These are phyloP conservation scores for Aegilops bicornis DNA, from an alignment of 176 grass and related monocot genomes.

Conservation along the genomic window DNA sequence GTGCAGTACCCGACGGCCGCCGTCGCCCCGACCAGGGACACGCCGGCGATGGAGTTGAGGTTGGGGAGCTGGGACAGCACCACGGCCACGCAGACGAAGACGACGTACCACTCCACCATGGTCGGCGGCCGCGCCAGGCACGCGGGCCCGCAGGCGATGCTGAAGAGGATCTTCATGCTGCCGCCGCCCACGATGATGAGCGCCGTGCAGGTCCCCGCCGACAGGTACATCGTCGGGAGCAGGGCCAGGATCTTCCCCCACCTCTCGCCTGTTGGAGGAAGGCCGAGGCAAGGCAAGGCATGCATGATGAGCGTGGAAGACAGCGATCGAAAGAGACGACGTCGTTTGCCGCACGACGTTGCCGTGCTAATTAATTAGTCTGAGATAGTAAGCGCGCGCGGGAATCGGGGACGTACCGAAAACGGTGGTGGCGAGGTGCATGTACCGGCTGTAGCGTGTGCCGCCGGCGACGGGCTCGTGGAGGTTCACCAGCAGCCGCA, in stretches of 20 bases:
- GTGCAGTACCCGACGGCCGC: slow-evolving; percentile 86
- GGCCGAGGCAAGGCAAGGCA: background rate
- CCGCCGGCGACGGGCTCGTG: slow-evolving; percentile 81
- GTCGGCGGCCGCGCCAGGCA: slow-evolving; percentile 60
- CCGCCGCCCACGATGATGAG: slow-evolving; percentile 81
- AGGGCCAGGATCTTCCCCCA: slow-evolving; percentile 63
- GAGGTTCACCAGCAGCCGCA: slow-evolving; percentile 78
- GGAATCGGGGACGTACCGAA: slow-evolving; percentile 52
- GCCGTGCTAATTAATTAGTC: background rate
- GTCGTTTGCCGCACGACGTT: background rate
- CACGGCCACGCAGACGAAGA: slow-evolving; percentile 73
- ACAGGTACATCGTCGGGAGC: slow-evolving; percentile 81
- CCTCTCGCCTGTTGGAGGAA: slow-evolving; percentile 41
- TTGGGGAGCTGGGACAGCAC: slow-evolving; percentile 88
- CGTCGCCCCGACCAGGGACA: slow-evolving; percentile 65
- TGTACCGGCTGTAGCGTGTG: slow-evolving; percentile 77
- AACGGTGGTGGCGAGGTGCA: slow-evolving; percentile 59
- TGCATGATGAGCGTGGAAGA: background rate
- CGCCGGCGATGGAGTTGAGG: slow-evolving; percentile 94
- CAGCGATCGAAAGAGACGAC: background rate
- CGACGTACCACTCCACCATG: slow-evolving; percentile 88
- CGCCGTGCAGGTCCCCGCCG: slow-evolving; percentile 85
- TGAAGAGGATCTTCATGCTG: slow-evolving; percentile 79
- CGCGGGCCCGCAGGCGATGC: slow-evolving; percentile 49
- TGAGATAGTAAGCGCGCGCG: background rate